Base-by-base conservation (phyloP, 2,329 filamentous ascomycete genomes). In the Leptographium flavum region DNA sequence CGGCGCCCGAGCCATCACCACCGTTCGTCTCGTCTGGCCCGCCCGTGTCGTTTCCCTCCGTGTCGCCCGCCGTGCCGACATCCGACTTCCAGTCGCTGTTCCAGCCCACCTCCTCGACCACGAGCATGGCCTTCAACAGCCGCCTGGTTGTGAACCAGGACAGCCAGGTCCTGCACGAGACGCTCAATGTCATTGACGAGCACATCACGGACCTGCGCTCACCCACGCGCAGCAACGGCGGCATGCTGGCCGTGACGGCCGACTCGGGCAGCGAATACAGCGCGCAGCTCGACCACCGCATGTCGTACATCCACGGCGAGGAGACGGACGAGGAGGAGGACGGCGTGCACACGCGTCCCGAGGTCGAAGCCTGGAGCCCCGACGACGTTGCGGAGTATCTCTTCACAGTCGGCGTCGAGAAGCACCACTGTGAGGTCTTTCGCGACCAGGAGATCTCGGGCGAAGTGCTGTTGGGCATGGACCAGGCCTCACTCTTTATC, bases 291-390 rank as follows among this genome's bases (percentile, higher is more conserved):
- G 80, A 80, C 50, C 79, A 83, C 54, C 79, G 87, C 33, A 66
- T 90, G 54, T 94, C 90, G 2, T 94, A 94, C 60, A 90, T 96
- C 50, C 83, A 92, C 52, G 92, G 90, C 32, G 83, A 94, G 51
- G 90, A 95, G 62, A 95, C 88, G 1, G 90, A 96, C 55, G 87
- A 95, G 56, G 92, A 96, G 60, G 87, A 92, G 55, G 79, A 83
- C 28, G 71, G 66, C 13, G 58, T 73, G n/a, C 79, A 87, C 53
- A 83, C 68, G 13, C 68, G 71, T 15, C 68, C 74, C 30, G 83
- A 95, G 58, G 87, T 98, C 22, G 75, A 81, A 55, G 62, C 67
- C 3, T 98, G 92, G 92, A 77, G 73, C 25, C 76, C 87, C 1
- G 75, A 79, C 51, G 78, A 92, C 49, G 90, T 95, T 19, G 86